phyloP scores from a whole-genome alignment of 75 land plant genomes.

The Picea sitchensis region DNA sequence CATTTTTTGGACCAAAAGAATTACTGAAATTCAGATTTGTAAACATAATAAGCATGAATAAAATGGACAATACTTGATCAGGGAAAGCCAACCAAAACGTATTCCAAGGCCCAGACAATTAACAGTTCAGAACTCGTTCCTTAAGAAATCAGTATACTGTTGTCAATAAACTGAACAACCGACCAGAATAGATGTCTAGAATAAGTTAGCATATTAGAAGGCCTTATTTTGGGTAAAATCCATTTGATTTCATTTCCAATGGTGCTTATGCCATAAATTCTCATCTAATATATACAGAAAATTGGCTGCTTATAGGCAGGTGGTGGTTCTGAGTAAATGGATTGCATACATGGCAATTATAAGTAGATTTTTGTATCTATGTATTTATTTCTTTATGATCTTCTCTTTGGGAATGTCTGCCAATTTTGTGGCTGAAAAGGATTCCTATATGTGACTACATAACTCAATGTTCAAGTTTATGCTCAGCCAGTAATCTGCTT shows the following conservation, averaged over 20 bases:
- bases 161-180: neutral
- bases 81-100: neutral
- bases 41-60: neutral
- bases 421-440: too few species aligned
- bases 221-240: neutral
- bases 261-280: too few species aligned
- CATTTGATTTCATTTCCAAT: neutral
- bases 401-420: too few species aligned
- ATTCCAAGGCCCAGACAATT: neutral
- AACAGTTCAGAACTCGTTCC: neutral
- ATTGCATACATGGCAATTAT: too few species aligned
- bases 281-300: too few species aligned
- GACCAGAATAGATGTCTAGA: neutral
- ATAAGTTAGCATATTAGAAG: neutral
- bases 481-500: too few species aligned
- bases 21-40: neutral
- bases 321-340: too few species aligned
- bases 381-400: too few species aligned
- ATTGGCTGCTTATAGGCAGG: too few species aligned
- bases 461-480: too few species aligned
- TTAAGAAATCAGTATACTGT: neutral
- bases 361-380: too few species aligned
- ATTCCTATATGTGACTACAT: too few species aligned
- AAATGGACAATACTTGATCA: constrained; percentile 4
- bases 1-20: neutral